These are phyloP conservation scores for Fusarium graminum DNA, from an alignment of 2,329 filamentous ascomycete genomes.

Conservation along the genomic window DNA sequence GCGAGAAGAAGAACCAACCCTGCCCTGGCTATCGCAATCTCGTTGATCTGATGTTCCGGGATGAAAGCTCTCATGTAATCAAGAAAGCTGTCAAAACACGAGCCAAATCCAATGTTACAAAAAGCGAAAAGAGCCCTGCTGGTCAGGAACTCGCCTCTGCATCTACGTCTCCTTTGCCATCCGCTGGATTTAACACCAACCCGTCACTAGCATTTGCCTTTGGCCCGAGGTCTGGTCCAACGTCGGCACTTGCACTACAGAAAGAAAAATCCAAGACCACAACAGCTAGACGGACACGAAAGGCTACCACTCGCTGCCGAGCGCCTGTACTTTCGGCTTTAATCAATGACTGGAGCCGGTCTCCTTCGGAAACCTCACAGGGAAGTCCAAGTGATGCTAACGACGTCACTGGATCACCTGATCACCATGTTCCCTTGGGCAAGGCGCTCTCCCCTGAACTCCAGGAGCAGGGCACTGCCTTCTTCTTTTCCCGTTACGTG, in stretches of 20 bases:
- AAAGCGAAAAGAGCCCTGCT: conserved; percentile 42
- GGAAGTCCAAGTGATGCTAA: conserved; percentile 38
- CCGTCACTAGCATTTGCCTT: conserved; percentile 21
- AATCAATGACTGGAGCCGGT: conserved; percentile 43
- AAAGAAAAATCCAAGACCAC: conserved; percentile 20
- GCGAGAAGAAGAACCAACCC: conserved; percentile 63
- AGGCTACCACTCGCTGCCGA: conserved; percentile 17
- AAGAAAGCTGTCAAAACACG: conserved; percentile 61
- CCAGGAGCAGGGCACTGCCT: conserved; percentile 61
- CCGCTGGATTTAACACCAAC: conserved; percentile 12
- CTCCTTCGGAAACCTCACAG: conserved; percentile 41
- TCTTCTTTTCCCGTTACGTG: conserved; percentile 66
- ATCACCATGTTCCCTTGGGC: conserved; percentile 33
- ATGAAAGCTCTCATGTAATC: conserved; percentile 68
- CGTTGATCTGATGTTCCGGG: conserved; percentile 69
- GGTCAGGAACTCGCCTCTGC: conserved; percentile 32
- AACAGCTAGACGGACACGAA: conserved; percentile 27
- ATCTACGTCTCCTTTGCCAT: conserved; percentile 34
- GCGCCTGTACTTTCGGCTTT: conserved; percentile 47
- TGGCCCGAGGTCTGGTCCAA: conserved; percentile 10
- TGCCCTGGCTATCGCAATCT: conserved; percentile 69
- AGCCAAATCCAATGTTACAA: conserved; percentile 41
- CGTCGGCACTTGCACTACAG: conserved; percentile 13
- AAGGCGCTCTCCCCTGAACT: conserved; percentile 43
- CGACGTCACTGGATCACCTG: conserved; percentile 30